Evolutionary conservation across 148 eudicot genomes (phyloP), one percentile per base, ranked within the genome.

Genomic region (Bassia scoparia): DNA sequence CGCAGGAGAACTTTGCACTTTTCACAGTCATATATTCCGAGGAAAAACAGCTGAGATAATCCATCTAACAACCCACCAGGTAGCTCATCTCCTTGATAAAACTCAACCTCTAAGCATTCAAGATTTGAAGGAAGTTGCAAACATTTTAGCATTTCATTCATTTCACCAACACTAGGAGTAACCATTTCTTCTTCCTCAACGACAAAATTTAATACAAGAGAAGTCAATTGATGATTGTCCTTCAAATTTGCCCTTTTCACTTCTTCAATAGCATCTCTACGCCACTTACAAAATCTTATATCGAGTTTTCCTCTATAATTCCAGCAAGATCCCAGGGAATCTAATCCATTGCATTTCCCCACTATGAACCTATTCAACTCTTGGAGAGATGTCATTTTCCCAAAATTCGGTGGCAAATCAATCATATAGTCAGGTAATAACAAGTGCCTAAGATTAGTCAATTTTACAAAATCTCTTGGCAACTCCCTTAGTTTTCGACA

Each of bases 381-480:
- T 24, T 46, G 50, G 8, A 70, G 7, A 15, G 63, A 41, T 33
- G 29, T 38, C 65, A 71, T 24, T 23, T 60, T 41, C 20, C 7
- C 63, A 7, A 71, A 71, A 20, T 30, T 27, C 0, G 27, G 8
- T 5, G 56, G 56, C 24, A 53, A 53, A 18, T 53, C 23, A 7
- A 5, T 53, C 23, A 18, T 18, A 53, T 15, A 3, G 21, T 21
- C 24, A 23, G 44, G 44, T 24, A 53, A 21, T 18, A 53, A 5
- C 61, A 71, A 58, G 31, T 56, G 63, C 18, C 64, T 56, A 14
- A 71, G 74, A n/a, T n/a, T n/a, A n/a, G n/a, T n/a, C n/a, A n/a
- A n/a, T n/a, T n/a, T n/a, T n/a, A n/a, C n/a, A n/a, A 87, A 31
- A 17, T 67, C 23, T 27, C 35, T 37, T 24, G 78, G 78, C 56